These are phyloP conservation scores for Prunus yedoensis DNA, from an alignment of 331 rosid genomes.

Conservation along the genomic window DNA sequence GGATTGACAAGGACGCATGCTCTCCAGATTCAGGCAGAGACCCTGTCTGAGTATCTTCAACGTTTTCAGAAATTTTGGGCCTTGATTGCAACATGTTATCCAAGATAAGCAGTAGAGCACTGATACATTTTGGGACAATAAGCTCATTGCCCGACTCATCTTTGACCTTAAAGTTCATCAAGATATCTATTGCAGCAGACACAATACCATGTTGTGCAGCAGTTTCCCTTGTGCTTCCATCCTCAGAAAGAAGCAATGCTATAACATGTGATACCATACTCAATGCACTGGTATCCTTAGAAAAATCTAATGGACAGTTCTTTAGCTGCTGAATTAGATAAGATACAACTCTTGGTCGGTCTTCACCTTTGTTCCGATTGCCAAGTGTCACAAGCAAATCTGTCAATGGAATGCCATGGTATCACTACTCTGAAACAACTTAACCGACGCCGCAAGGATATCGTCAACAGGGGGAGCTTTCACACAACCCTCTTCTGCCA, in stretches of 20 bases:
- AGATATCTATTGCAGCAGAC: conserved; percentile 63
- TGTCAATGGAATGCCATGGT: conserved; percentile 78
- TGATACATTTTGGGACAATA: conserved; percentile 69
- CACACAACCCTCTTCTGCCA: conserved; percentile 65
- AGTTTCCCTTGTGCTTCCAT: conserved; percentile 74
- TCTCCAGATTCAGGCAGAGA: conserved; percentile 57
- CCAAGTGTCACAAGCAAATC: conserved; percentile 91
- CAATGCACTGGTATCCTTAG: conserved; percentile 68
- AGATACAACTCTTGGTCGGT: conserved; percentile 78
- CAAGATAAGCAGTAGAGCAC: conserved; percentile 87
- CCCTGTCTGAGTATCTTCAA: conserved; percentile 58
- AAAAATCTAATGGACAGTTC: conserved; percentile 76
- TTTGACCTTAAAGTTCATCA: conserved; percentile 62
- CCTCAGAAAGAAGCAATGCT: conserved; percentile 89
- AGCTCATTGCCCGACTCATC: conserved; percentile 61
- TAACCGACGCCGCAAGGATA: conserved; percentile 72
- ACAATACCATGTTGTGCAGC: conserved; percentile 81
- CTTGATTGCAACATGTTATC: conserved; percentile 87
- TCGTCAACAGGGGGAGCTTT: conserved; percentile 94
- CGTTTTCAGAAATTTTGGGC: conserved; percentile 56
- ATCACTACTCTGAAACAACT: conserved; percentile 84
- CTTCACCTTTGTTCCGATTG: conserved; percentile 87
- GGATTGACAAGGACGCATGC: conserved; percentile 45
- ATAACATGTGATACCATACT: conserved; percentile 78
- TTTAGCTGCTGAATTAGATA: conserved; percentile 92